A percentile compares a stretch with the other conserved stretches of the same genome.
Conservation (phyloP, 2,329 filamentous ascomycete genomes). For the Fusarium sp. region DNA sequence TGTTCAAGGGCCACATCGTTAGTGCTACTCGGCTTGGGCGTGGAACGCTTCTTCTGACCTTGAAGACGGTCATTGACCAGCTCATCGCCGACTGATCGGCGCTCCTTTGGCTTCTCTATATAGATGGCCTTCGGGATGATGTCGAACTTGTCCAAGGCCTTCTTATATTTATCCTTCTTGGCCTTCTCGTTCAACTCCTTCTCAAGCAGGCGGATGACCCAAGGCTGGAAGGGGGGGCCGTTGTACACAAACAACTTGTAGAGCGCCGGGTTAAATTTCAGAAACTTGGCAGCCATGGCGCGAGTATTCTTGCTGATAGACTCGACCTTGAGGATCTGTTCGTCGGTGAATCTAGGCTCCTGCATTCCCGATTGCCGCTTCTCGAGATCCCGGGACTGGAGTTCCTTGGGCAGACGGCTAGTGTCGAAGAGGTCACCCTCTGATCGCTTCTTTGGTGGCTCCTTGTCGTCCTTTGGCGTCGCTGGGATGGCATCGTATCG, state of each 20-base stretch:
- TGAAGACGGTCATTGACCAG: not conserved
- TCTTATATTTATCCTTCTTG: not conserved
- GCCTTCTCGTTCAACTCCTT: not conserved
- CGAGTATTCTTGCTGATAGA: not conserved
- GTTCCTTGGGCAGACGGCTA: not conserved
- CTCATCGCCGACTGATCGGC: not conserved
- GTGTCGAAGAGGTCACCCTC: not conserved
- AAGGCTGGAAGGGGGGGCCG: not conserved
- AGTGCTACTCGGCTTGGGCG: not conserved
- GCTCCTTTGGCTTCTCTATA: not conserved
- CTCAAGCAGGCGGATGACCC: not conserved
- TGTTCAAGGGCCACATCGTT: not conserved
- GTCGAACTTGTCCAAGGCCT: not conserved
- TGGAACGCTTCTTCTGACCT: not conserved
- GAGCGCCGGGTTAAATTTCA: not conserved
- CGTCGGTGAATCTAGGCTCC: not conserved
- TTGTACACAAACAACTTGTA: not conserved
- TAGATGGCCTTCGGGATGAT: not conserved
- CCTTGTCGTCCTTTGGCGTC: not conserved
- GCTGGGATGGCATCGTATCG: not conserved
- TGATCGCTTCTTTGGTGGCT: not conserved
- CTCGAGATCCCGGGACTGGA: not conserved
- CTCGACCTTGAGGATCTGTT: not conserved
- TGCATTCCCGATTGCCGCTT: not conserved
- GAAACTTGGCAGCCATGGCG: not conserved